Base-by-base conservation (phyloP, 345 rosid genomes). In the Noccaea caerulescens region DNA sequence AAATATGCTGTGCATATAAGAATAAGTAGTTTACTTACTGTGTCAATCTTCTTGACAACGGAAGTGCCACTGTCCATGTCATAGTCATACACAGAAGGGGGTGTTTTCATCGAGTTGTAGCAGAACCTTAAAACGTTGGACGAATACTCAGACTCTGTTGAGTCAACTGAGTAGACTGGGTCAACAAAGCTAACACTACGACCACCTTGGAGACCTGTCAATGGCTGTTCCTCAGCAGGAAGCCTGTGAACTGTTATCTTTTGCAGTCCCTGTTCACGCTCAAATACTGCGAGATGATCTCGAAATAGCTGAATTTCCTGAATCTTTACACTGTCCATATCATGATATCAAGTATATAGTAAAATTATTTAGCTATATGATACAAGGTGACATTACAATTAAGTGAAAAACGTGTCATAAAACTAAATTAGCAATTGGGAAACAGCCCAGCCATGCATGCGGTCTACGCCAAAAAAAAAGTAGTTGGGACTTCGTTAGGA, bases 71-170 rank as follows among this genome's bases (percentile, higher is more conserved):
- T 81, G 52, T 85, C 80, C 96, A 94, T 84, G 69, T 91, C 96
- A 72, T 89, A 84, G 73, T 88, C 91, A 23, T 88, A 89, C n/a
- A 85, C 88, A 66, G 95, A 89, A 46, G 70, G 79, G 56, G 99
- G 97, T 6, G 88, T 91, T 80, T 82, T 84, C 95, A 91, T 3
- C 41, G 99, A 91, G 79, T 89, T 85, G 81, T 91, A 93, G 67
- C 77, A 46, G 71, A 86, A 91, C 78, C 99, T 83, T 74, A 94
- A 79, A 79, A 93, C 83, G 72, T 67, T 72, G 63, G 95, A 89
- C 18, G 80, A 76, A 81, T 84, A 89, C 32, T 81, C 83, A 12
- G 92, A 88, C 68, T 77, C 83, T 57, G 66, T 68, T 63, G 76
- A 77, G 52, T 83, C 87, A 63, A 83, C 84, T 36, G 83, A 69